These are phyloP conservation scores for Actinidia chinensis DNA, from an alignment of 179 eudicot species.

Conservation along the genomic window DNA sequence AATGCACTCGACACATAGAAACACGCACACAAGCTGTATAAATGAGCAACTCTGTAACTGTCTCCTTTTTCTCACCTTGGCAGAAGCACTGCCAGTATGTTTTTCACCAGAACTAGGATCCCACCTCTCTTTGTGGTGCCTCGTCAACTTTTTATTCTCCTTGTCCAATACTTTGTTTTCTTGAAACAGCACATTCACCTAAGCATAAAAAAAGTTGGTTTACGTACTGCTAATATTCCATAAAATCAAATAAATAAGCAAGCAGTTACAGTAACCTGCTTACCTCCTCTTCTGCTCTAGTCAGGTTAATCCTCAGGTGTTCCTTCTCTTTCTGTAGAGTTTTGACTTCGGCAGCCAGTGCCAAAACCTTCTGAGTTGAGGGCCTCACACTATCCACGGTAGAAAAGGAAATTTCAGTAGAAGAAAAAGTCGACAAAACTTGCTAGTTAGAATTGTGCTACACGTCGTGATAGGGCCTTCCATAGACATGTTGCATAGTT, in stretches of 20 bases:
- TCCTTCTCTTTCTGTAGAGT: slow-evolving; percentile 69
- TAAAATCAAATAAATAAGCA: not conserved
- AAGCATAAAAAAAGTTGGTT: not conserved
- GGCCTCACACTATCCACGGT: slow-evolving; percentile 56
- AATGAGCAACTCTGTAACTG: not conserved
- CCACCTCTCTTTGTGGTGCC: slow-evolving; percentile 46
- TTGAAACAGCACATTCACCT: slow-evolving; percentile 66
- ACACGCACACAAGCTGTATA: no score
- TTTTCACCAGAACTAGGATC: slow-evolving; percentile 60
- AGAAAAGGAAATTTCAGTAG: slow-evolving; percentile 4
- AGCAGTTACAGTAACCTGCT: not conserved
- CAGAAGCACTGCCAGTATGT: slow-evolving; percentile 36
- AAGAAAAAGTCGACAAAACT: not conserved
- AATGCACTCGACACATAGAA: not conserved
- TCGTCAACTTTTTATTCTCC: slow-evolving; percentile 63
- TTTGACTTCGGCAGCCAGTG: slow-evolving; percentile 55
- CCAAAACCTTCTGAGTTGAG: slow-evolving; percentile 53
- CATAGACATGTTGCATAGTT: not conserved
- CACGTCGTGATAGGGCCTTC: not conserved
- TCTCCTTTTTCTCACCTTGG: slow-evolving; percentile 49
- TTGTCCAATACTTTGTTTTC: slow-evolving; percentile 54
- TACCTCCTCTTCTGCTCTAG: slow-evolving; percentile 93
- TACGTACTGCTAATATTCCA: not conserved
- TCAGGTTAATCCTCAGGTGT: slow-evolving; percentile 63
- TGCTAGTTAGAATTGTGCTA: not conserved